Evolutionary conservation across 768 basidiomycete species (phyloP).

Genomic region (Mycena epipterygia): DNA sequence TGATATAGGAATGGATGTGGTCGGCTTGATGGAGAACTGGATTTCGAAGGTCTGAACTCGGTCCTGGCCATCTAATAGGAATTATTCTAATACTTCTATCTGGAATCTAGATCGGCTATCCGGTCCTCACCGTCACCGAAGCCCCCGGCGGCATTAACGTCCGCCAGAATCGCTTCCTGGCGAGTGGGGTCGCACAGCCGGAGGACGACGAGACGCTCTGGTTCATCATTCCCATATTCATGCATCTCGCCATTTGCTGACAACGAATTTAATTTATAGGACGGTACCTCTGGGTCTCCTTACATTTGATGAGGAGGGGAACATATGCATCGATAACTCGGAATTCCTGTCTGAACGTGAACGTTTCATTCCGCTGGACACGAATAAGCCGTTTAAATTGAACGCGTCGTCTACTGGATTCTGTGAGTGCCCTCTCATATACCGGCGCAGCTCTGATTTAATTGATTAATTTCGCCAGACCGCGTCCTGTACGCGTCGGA

Average conservation of each 20-base stretch:
- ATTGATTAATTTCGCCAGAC: constrained; percentile 48
- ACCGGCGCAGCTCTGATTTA: too few relatives aligned
- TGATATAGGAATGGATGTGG: constrained; percentile 13
- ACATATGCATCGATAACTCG: constrained; percentile 54
- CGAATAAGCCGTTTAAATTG: constrained; percentile 71
- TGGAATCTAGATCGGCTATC: constrained; percentile 75
- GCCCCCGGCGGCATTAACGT: constrained; percentile 65
- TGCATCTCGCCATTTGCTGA: constrained; percentile 20
- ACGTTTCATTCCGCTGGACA: constrained; percentile 64
- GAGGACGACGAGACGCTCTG: constrained; percentile 79
- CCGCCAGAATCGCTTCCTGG: constrained; percentile 80
- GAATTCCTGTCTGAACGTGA: constrained; percentile 67
- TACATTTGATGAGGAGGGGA: neutral
- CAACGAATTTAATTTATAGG: neutral
- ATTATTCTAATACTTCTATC: constrained; percentile 73
- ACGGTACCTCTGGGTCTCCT: constrained; percentile 14
- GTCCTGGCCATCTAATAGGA: too few relatives aligned
- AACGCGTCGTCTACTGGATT: constrained; percentile 79
- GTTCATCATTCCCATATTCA: constrained; percentile 56
- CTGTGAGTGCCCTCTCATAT: constrained; percentile 54
- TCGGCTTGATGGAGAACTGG: constrained; percentile 8
- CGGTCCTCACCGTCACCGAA: constrained; percentile 77
- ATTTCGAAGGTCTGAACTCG: constrained; percentile 4
- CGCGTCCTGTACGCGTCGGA: constrained; percentile 76
- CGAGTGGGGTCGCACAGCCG: constrained; percentile 72